phyloP scores from a whole-genome alignment of 108 stramenopile species.

The Nannochloropsis salina region DNA sequence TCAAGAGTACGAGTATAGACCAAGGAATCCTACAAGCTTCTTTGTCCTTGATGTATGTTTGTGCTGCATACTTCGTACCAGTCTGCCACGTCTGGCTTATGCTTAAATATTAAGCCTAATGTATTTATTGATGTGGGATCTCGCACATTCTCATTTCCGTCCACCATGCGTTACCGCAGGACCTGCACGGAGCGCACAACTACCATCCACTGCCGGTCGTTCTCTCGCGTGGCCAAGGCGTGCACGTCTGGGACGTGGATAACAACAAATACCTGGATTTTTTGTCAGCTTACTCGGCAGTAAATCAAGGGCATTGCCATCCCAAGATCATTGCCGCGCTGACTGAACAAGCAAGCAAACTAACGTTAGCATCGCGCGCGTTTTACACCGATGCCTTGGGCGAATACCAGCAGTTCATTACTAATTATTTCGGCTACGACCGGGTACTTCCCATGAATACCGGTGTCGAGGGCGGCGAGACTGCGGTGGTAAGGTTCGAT shows the following conservation, averaged over 20 bases:
- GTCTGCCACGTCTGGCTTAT: too few relatives aligned
- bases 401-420: conserved; percentile 80
- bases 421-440: conserved; percentile 69
- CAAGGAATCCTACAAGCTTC: too few relatives aligned
- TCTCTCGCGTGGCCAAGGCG: conserved; percentile 52
- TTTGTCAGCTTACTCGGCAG: conserved; percentile 93
- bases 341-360: conserved; percentile 72
- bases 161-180: not conserved
- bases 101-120: too few relatives aligned
- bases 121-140: too few relatives aligned
- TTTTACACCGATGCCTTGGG: conserved; percentile 95
- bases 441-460: conserved; percentile 97
- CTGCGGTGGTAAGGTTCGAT: conserved; percentile 75
- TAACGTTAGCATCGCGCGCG: conserved; percentile 93
- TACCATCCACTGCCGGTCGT: conserved; percentile 96
- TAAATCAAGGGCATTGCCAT: conserved; percentile 98
- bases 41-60: too few relatives aligned
- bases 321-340: conserved; percentile 89
- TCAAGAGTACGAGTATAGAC: too few relatives aligned
- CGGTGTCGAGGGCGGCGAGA: conserved; percentile 98
- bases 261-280: conserved; percentile 83
- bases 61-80: too few relatives aligned
- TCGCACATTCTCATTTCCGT: too few relatives aligned
- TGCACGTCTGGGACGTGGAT: conserved; percentile 57
- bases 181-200: conserved; percentile 70